A percentile compares a stretch with the other conserved stretches of the same genome.
Conservation (phyloP, 805 yeast species). For the Tetrapisispora taiwanensis region DNA sequence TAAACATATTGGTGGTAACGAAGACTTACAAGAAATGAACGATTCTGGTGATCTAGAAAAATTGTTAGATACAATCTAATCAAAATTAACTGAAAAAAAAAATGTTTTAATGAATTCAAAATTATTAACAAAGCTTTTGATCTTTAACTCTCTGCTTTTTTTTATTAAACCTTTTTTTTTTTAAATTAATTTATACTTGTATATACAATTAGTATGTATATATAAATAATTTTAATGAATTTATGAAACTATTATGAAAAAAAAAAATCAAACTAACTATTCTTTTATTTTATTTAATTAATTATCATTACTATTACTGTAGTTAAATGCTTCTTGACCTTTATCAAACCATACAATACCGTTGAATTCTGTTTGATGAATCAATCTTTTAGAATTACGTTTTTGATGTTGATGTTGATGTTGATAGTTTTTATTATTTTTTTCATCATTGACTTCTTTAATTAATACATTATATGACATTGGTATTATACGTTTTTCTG, state of each 20-base stretch:
- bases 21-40: conserved; percentile 69
- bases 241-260: background rate
- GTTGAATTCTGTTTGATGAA: conserved; percentile 22
- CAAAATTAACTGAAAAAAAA: too few species aligned
- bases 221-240: background rate
- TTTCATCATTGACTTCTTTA: conserved; percentile 1
- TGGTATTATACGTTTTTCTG: conserved; percentile 17
- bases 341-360: conserved; percentile 16
- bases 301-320: background rate
- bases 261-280: too few species aligned
- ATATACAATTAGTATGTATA: background rate
- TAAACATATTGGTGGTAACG: conserved; percentile 90
- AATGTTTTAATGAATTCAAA: background rate
- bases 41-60: conserved; percentile 47
- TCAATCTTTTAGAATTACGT: conserved; percentile 6
- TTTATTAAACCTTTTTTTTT: background rate
- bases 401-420: conserved; percentile 1
- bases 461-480: conserved; percentile 17
- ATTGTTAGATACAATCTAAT: conserved; percentile 1
- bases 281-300: too few species aligned
- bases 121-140: too few species aligned
- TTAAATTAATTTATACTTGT: background rate
- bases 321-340: conserved; percentile 13
- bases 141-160: too few species aligned
- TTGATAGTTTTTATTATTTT: background rate